Evolutionary conservation across 371 early-diverging fungal genomes (phyloP).

Genomic region (Mucor piriformis): DNA sequence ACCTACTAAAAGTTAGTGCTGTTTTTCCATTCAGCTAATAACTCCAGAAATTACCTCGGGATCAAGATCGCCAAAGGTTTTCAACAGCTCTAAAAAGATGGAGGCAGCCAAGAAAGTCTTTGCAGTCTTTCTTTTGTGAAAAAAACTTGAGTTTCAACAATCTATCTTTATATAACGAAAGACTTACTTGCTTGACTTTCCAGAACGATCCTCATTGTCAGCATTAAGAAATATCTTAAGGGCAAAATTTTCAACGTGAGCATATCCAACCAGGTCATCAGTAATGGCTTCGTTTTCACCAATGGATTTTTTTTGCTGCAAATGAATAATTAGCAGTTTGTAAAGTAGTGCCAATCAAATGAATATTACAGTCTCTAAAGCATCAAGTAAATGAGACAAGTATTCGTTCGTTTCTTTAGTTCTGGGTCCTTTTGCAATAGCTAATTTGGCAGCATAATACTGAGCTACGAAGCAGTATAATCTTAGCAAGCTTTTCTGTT

Average conservation of each 20-base stretch:
- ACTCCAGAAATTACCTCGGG: conserved; percentile 54
- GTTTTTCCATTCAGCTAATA: background rate
- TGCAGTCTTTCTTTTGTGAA: conserved; percentile 71
- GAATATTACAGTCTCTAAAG: conserved; percentile 70
- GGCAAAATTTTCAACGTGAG: conserved; percentile 90
- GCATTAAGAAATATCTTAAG: conserved; percentile 89
- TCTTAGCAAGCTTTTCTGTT: background rate
- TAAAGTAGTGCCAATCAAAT: background rate
- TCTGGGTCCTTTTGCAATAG: conserved; percentile 66
- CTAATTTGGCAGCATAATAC: conserved; percentile 87
- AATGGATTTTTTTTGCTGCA: conserved; percentile 70
- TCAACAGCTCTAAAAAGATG: conserved; percentile 80
- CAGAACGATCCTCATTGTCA: conserved; percentile 90
- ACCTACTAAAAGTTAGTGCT: conserved; percentile 43
- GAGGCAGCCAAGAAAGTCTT: conserved; percentile 86
- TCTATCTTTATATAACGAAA: too few species aligned
- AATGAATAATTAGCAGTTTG: background rate
- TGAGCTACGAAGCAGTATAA: conserved; percentile 57
- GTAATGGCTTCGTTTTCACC: conserved; percentile 73
- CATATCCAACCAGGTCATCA: conserved; percentile 78
- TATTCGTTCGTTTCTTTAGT: conserved; percentile 66
- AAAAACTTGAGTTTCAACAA: background rate
- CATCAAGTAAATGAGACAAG: conserved; percentile 70
- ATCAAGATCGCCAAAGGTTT: conserved; percentile 80
- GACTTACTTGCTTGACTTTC: conserved; percentile 74